These are phyloP conservation scores for Dryadomyces quercus-mongolicae DNA, from an alignment of 2,329 filamentous ascomycete species.

Conservation along the genomic window DNA sequence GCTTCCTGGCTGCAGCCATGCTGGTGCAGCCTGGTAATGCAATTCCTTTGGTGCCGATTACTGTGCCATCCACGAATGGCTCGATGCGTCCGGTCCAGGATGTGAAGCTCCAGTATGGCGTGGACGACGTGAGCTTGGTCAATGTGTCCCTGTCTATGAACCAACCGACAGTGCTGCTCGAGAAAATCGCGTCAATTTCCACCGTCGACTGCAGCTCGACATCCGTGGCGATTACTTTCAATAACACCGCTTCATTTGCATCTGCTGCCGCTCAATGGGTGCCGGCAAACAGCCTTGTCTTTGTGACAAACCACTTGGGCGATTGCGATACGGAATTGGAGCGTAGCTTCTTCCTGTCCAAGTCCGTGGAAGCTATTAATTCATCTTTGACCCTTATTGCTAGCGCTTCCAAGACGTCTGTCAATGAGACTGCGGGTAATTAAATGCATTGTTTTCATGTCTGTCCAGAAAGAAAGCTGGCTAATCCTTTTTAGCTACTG, in stretches of 20 bases:
- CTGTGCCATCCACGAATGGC: too few species aligned
- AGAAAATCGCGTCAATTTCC: background rate
- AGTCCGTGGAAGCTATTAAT: constrained; percentile 17
- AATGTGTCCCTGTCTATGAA: background rate
- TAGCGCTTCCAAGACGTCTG: constrained; percentile 18
- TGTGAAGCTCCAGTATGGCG: background rate
- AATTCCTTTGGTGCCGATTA: too few species aligned
- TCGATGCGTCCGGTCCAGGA: background rate
- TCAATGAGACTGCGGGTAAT: constrained; percentile 22
- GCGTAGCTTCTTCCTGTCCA: constrained; percentile 25
- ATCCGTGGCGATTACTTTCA: background rate
- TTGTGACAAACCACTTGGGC: constrained; percentile 30
- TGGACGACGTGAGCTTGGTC: background rate
- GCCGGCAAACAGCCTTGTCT: constrained; percentile 14
- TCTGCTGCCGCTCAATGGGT: background rate
- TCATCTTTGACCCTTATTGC: constrained; percentile 19
- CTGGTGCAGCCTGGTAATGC: too few species aligned
- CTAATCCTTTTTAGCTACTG: constrained; percentile 2
- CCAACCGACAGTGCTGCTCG: background rate
- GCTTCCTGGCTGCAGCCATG: too few species aligned
- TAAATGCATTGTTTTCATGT: too few species aligned
- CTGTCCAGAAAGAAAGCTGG: background rate
- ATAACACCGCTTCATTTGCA: background rate
- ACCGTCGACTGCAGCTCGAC: background rate
- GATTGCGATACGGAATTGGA: constrained; percentile 27